Percentiles rank a stretch among this genome's conserved stretches.
These are phyloP conservation scores for Penicillium sp. DNA, from an alignment of 2,329 filamentous ascomycete species.

Conservation along the genomic window DNA sequence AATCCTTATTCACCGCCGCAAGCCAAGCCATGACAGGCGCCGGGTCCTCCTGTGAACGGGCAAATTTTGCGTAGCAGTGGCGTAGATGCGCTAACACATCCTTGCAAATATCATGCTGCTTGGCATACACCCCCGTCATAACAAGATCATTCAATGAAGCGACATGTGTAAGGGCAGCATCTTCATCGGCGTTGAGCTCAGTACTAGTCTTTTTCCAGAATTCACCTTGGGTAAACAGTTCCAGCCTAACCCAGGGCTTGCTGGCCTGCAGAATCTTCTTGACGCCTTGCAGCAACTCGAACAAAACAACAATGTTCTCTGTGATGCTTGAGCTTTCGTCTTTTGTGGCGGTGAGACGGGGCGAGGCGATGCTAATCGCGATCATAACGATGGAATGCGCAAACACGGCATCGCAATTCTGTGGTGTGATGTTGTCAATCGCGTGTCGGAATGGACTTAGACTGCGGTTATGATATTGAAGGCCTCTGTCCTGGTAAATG, in stretches of 20 bases:
- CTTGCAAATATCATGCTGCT: slow-evolving; percentile 31
- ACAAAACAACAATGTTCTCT: slow-evolving; percentile 38
- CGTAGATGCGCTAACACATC: slow-evolving; percentile 29
- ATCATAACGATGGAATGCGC: slow-evolving; percentile 41
- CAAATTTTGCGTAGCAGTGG: slow-evolving; percentile 30
- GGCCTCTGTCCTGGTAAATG: slow-evolving; percentile 36
- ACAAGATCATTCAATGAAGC: slow-evolving; percentile 30
- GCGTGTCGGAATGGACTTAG: slow-evolving; percentile 36
- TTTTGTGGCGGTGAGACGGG: slow-evolving; percentile 29
- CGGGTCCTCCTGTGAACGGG: slow-evolving; percentile 27
- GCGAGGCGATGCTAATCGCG: slow-evolving; percentile 36
- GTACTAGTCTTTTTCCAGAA: slow-evolving; percentile 45
- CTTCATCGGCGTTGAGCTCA: slow-evolving; percentile 26
- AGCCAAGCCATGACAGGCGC: slow-evolving; percentile 38
- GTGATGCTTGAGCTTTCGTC: slow-evolving; percentile 32
- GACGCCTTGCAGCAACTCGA: slow-evolving; percentile 38
- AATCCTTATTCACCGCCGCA: slow-evolving; percentile 33
- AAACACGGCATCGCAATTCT: slow-evolving; percentile 40
- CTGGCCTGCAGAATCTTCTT: slow-evolving; percentile 35
- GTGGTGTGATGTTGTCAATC: slow-evolving; percentile 34
- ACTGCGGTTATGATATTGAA: slow-evolving; percentile 38
- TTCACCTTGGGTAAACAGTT: slow-evolving; percentile 49
- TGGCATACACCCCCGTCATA: slow-evolving; percentile 20
- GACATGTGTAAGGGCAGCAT: slow-evolving; percentile 28
- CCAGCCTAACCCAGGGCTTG: slow-evolving; percentile 48